Percentiles rank a stretch among this genome's conserved stretches.
phyloP scores from a whole-genome alignment of 176 grass and related monocot genomes.

The Musa schizocarpa region DNA sequence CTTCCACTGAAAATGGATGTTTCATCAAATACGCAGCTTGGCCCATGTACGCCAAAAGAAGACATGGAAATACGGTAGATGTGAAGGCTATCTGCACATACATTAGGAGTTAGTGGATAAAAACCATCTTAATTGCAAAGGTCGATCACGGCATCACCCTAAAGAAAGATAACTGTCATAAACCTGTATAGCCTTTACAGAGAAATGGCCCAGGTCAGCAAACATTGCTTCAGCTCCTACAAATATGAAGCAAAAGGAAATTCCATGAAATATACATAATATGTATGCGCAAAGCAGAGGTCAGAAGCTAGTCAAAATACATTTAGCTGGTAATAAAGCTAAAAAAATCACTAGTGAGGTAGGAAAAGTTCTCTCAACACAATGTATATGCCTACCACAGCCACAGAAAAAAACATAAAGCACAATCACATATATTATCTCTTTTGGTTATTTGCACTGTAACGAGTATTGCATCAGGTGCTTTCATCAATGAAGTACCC shows the following conservation, averaged over 20 bases:
- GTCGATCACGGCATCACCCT: background rate
- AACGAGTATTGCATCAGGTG: no score
- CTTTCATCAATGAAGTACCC: no score
- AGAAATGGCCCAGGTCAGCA: constrained; percentile 96
- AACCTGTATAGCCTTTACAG: constrained; percentile 99
- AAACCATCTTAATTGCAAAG: background rate
- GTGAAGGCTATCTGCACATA: constrained; percentile 82
- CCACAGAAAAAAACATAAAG: no score
- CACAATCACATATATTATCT: no score
- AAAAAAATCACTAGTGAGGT: no score
- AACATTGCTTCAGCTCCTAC: constrained; percentile 99
- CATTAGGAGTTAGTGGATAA: background rate
- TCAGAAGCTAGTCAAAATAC: no score
- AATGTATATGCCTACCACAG: no score
- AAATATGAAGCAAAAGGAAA: background rate
- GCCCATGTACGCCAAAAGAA: constrained; percentile 95
- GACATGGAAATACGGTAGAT: constrained; percentile 74
- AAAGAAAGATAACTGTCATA: constrained; percentile 4
- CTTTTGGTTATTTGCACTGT: no score
- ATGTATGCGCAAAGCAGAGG: background rate
- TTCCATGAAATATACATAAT: background rate
- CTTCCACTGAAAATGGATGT: constrained; percentile 49
- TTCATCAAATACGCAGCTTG: constrained; percentile 95
- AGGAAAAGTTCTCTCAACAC: no score
- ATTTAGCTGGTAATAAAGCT: no score